Base-by-base conservation (phyloP, 768 basidiomycete genomes). In the Boletus fagicola region DNA sequence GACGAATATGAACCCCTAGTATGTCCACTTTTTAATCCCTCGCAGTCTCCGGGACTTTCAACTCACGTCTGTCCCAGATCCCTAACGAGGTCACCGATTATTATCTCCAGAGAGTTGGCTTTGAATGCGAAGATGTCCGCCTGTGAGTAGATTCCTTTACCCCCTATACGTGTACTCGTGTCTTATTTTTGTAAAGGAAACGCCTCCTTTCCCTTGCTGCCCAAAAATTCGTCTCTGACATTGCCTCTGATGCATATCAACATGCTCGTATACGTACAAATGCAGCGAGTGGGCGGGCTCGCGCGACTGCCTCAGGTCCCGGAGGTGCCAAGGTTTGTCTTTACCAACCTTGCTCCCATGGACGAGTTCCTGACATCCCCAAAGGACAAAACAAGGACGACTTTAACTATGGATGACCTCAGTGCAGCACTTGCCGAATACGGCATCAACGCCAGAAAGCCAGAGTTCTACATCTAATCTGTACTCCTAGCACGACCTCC, bases 51-150 rank as follows among this genome's bases (percentile, higher is more conserved):
- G n/a, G n/a, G n/a, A n/a, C 38, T 31, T 35, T 51, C 24, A n/a
- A 28, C 44, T 49, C 56, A 36, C 18, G 28, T 13, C 11, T 26
- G 6, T 47, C 43, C 12, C 69, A 98, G 95, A 92, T 98, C 60
- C 96, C 96, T 0, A 96, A 94, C 70, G 95, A 98, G 72, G 93
- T 99, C 24, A 97, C 95, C 4, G 93, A 97, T 67, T 97, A 95
- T 72, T 98, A 97, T 75, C 84, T 99, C 12, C 94, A 98, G 71
- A 83, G 88, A 54, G 91, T 95, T 20, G 97, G 96, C 1, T 98
- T 98, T 72, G 94, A 98, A 64, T 95, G 91, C 66, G 88, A 94
- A 60, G 96, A 98, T 68, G 84, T 94, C 49, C 85, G 96, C 66
- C 72, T 98, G 94, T 97, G 66, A 65, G 87, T 75, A 15, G 42